phyloP scores from a whole-genome alignment of 2,329 filamentous ascomycete genomes.

The Geosmithia morbida region DNA sequence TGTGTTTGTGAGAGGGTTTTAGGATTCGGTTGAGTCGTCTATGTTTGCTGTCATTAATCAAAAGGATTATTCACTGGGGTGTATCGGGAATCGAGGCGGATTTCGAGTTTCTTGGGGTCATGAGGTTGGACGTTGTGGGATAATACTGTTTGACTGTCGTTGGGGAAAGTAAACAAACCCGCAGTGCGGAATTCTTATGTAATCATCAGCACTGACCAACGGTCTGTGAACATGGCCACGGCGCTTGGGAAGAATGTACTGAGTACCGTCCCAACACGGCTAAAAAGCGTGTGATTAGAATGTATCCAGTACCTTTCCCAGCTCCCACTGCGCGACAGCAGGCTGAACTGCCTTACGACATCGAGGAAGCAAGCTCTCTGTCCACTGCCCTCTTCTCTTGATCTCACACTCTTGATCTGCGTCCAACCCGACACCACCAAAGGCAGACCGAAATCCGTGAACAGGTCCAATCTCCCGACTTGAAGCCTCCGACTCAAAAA shows the following conservation, averaged over 20 bases:
- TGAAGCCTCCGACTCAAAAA: neutral
- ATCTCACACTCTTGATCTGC: constrained; percentile 1
- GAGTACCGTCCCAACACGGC: no score
- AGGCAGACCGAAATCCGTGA: neutral
- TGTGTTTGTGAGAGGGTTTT: neutral
- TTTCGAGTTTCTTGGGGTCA: neutral
- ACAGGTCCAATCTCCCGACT: neutral
- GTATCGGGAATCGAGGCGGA: no score
- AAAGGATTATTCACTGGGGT: no score
- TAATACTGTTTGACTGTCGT: neutral
- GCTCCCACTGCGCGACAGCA: constrained; percentile 9
- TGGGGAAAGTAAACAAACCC: constrained; percentile 10
- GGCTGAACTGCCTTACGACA: constrained; percentile 33
- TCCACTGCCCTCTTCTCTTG: constrained; percentile 8
- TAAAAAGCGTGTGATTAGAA: no score
- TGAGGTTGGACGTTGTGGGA: neutral
- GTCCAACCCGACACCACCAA: neutral
- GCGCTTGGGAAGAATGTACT: neutral
- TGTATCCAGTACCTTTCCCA: neutral
- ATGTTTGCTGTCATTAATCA: neutral
- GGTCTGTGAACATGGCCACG: neutral
- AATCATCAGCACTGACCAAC: constrained; percentile 1
- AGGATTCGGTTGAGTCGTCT: neutral
- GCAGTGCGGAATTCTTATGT: constrained; percentile 3
- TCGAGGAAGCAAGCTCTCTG: constrained; percentile 4